phyloP scores from a whole-genome alignment of 805 yeast species.

The Lipomyces yamanashiensis region DNA sequence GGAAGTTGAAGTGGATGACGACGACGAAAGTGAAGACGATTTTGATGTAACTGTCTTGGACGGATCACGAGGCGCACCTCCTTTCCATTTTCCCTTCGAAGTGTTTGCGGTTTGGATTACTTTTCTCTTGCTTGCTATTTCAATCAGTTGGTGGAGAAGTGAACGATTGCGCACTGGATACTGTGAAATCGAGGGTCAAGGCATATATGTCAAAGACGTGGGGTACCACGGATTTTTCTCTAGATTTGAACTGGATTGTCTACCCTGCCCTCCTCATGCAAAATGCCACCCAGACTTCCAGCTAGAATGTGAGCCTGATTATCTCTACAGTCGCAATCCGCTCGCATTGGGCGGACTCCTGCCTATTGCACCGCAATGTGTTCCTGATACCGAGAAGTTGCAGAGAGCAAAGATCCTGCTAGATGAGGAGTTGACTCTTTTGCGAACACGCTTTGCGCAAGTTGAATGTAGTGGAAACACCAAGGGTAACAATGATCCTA shows the following conservation, averaged over 20 bases:
- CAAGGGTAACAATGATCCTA: slow-evolving; percentile 20
- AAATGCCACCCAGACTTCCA: slow-evolving; percentile 66
- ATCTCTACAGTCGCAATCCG: slow-evolving; percentile 57
- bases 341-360: slow-evolving; percentile 59
- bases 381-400: slow-evolving; percentile 72
- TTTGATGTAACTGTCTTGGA: slow-evolving; percentile 10
- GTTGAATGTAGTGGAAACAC: slow-evolving; percentile 52
- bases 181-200: slow-evolving; percentile 27
- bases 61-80: slow-evolving; percentile 12
- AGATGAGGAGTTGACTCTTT: slow-evolving; percentile 64
- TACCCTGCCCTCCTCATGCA: slow-evolving; percentile 81
- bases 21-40: slow-evolving; percentile 17
- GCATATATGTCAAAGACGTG: slow-evolving; percentile 4
- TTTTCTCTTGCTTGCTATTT: background rate
- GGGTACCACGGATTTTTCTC: slow-evolving; percentile 18
- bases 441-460: slow-evolving; percentile 71
- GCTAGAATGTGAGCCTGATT: slow-evolving; percentile 74
- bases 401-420: slow-evolving; percentile 69
- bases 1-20: slow-evolving; percentile 22
- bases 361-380: slow-evolving; percentile 68
- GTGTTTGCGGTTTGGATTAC: slow-evolving; percentile 16
- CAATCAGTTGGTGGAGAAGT: slow-evolving; percentile 22
- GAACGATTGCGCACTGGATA: slow-evolving; percentile 22
- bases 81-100: slow-evolving; percentile 16
- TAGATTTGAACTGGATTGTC: slow-evolving; percentile 62